Percentiles rank a stretch among this genome's conserved stretches.
Conservation (phyloP, 305 asterid species). For the Lippia alba region DNA sequence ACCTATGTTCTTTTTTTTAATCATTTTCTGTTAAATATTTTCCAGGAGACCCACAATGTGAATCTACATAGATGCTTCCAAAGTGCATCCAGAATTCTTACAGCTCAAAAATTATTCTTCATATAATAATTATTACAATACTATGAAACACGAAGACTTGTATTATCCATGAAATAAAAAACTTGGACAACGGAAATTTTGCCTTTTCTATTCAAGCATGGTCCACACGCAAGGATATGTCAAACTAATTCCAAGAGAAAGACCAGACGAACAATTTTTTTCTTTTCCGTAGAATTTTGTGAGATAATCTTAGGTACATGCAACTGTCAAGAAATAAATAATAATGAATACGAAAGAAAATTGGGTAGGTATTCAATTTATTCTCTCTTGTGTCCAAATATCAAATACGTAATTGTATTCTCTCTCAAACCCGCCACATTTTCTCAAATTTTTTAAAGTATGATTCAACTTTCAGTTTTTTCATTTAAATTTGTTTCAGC, state of each 20-base stretch:
- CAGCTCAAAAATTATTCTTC: neutral
- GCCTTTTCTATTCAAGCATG: conserved; percentile 9
- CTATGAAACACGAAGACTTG: neutral
- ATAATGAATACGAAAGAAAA: neutral
- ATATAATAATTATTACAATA: neutral
- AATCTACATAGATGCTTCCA: neutral
- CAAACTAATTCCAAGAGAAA: neutral
- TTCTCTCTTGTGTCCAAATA: neutral
- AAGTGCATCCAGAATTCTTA: neutral
- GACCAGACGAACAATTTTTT: conserved; percentile 6
- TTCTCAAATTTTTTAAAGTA: too few species aligned
- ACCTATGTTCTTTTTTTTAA: neutral
- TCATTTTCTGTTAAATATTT: neutral
- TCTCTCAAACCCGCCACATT: too few species aligned
- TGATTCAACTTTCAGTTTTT: too few species aligned
- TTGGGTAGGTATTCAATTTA: too few species aligned
- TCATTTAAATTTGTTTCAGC: too few species aligned
- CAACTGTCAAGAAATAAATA: conserved; percentile 18
- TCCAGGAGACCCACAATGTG: neutral
- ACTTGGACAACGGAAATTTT: neutral
- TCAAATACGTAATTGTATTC: too few species aligned
- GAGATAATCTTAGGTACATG: conserved; percentile 1
- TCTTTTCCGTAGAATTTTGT: neutral
- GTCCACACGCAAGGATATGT: conserved; percentile 35
- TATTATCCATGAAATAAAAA: neutral